Percentiles rank a stretch among this genome's conserved stretches.
These are phyloP conservation scores for Aspergillus sclerotioniger DNA, from an alignment of 495 filamentous ascomycete species.

Conservation along the genomic window DNA sequence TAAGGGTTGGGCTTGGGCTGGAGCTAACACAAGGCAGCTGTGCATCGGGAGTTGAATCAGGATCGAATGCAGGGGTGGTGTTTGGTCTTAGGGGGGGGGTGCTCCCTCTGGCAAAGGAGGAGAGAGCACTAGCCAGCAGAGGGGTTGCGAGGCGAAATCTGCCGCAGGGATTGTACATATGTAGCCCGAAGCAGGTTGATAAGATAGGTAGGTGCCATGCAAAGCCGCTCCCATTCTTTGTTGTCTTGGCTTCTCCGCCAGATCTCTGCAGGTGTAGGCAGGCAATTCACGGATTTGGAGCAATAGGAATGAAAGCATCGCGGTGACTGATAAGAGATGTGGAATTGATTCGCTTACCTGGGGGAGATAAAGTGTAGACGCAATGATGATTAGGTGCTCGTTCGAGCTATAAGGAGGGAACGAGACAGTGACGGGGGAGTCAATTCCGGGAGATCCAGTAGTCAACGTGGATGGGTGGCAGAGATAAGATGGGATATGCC, in stretches of 20 bases:
- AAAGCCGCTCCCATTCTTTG: conserved; percentile 9
- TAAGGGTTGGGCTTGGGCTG: conserved; percentile 1
- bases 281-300: conserved; percentile 2
- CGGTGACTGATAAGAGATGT: background rate
- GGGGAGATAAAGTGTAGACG: conserved; percentile 7
- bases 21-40: conserved; percentile 5
- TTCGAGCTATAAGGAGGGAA: background rate
- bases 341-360: conserved; percentile 13
- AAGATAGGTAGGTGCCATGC: conserved; percentile 11
- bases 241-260: conserved; percentile 3
- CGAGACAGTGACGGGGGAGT: background rate
- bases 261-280: conserved; percentile 4
- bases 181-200: conserved; percentile 2
- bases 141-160: background rate
- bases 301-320: background rate
- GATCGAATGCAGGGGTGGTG: background rate
- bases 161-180: conserved; percentile 2
- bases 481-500: background rate
- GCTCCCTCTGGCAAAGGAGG: background rate
- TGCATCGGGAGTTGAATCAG: conserved; percentile 5
- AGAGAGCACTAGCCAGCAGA: background rate
- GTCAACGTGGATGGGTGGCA: background rate
- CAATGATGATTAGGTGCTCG: background rate
- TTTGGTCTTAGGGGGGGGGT: background rate
- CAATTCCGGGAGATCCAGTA: conserved; percentile 4